Evolutionary conservation across 2,329 filamentous ascomycete genomes (phyloP).

Genomic region (Calcarisporium arbuscula): DNA sequence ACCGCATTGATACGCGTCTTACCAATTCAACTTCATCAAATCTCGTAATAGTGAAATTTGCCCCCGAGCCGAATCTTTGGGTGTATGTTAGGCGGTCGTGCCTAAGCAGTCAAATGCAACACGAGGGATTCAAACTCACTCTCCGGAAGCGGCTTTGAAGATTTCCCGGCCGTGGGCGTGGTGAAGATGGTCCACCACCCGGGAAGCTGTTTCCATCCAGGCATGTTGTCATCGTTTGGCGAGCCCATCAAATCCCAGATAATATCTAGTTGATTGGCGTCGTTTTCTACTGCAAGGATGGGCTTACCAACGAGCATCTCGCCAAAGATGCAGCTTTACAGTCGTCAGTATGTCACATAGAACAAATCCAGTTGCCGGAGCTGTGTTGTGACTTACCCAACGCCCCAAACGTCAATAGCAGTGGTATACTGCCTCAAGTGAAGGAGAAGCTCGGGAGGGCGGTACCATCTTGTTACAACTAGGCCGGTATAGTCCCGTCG

Average conservation of each 20-base stretch:
- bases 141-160: conserved; percentile 68
- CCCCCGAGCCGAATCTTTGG: conserved; percentile 56
- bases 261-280: conserved; percentile 81
- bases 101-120: too few species aligned
- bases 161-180: conserved; percentile 57
- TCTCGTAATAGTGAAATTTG: conserved; percentile 75
- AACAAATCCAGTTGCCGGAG: too few species aligned
- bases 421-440: conserved; percentile 90
- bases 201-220: conserved; percentile 77
- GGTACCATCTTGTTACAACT: conserved; percentile 95
- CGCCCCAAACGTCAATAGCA: conserved; percentile 96
- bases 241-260: conserved; percentile 92
- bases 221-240: conserved; percentile 87
- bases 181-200: conserved; percentile 69
- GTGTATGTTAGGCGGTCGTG: conserved; percentile 10
- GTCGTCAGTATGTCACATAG: conserved; percentile 17
- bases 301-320: conserved; percentile 96
- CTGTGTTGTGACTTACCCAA: conserved; percentile 71
- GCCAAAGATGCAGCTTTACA: conserved; percentile 83
- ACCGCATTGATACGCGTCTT: conserved; percentile 83
- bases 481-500: conserved; percentile 90
- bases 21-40: conserved; percentile 84
- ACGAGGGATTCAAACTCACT: conserved; percentile 40
- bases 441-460: conserved; percentile 85
- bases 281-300: conserved; percentile 84